Conservation (phyloP, 352 stramenopile genomes). For the Phytophthora hibernalis region DNA sequence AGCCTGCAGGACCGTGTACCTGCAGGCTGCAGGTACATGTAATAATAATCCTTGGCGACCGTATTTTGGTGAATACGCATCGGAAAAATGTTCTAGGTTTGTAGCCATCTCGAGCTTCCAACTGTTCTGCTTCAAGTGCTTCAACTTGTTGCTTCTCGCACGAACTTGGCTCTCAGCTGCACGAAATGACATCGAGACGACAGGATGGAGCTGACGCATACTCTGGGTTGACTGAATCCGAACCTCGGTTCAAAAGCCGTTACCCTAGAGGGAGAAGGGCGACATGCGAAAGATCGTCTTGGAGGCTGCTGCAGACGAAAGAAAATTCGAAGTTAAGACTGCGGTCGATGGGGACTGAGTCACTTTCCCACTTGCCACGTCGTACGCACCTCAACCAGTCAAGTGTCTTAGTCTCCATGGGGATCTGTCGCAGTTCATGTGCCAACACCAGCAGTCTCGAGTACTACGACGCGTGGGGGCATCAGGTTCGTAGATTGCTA, state of each 20-base stretch:
- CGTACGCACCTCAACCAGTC: constrained; percentile 13
- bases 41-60: no score
- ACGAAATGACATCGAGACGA: neutral
- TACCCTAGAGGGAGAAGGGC: constrained; percentile 12
- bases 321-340: constrained; percentile 33
- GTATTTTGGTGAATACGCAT: constrained; percentile 10
- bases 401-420: constrained; percentile 38
- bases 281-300: constrained; percentile 19
- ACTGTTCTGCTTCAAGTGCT: constrained; percentile 5
- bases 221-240: constrained; percentile 7
- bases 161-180: constrained; percentile 1
- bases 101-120: constrained; percentile 16
- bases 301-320: constrained; percentile 19
- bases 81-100: constrained; percentile 5
- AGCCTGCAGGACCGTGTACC: no score
- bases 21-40: no score
- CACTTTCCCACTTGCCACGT: constrained; percentile 31
- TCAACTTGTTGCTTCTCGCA: neutral
- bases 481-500: constrained; percentile 37
- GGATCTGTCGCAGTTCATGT: constrained; percentile 62
- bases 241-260: constrained; percentile 22
- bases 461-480: constrained; percentile 71
- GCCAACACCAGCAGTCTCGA: constrained; percentile 56
- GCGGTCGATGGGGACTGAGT: neutral
- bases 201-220: neutral